Evolutionary conservation across 73 alveolate genomes (phyloP), one percentile per base, ranked within the genome.

Genomic region (Symbiodinium pilosum): DNA sequence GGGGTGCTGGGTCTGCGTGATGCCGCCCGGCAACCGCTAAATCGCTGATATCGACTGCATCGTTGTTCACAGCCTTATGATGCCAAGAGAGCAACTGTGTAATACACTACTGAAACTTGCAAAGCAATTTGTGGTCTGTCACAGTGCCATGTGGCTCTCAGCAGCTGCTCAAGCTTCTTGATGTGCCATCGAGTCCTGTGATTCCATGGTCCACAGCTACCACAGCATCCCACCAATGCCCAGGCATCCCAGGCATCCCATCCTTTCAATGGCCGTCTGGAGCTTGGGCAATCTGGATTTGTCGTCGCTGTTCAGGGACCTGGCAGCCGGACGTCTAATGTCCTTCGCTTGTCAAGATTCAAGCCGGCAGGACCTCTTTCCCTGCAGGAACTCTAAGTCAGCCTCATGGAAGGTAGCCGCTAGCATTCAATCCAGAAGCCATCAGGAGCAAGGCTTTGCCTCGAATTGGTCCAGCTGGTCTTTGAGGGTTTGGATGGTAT

Each of bases 381-480:
- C 69, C 43, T 81, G 81, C 87, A 88, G 81, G 52, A 88, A 41
- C 95, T 88, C 86, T 71, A 84, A n/a, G 30, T 64, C 81, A 64
- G 81, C 81, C 81, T 56, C 32, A 20, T 16, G 34, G n/a, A 5
- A 47, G 14, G 59, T 14, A 47, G 5, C 5, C 34, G 73, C 73
- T 3, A 56, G 73, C 73, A 20, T 20, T 47, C 64, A 20, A 20
- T 6, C 59, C 14, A 9, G 59, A 9, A 14, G 59, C 59, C 59
- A 14, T 47, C n/a, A n/a, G n/a, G n/a, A 47, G 59, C 59, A 14
- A 24, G 43, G n/a, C n/a, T 86, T 77, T 0, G 84, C 94, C 68
- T 86, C 94, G 73, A 88, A 88, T 44, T 88, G 95, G 95, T 88
- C 95, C 95, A 88, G 36, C 95, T 88, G 95, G 87, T 88, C 95